These are phyloP conservation scores for Pseudozyma thailandica DNA, from an alignment of 1,284 basidiomycete genomes.

Conservation along the genomic window DNA sequence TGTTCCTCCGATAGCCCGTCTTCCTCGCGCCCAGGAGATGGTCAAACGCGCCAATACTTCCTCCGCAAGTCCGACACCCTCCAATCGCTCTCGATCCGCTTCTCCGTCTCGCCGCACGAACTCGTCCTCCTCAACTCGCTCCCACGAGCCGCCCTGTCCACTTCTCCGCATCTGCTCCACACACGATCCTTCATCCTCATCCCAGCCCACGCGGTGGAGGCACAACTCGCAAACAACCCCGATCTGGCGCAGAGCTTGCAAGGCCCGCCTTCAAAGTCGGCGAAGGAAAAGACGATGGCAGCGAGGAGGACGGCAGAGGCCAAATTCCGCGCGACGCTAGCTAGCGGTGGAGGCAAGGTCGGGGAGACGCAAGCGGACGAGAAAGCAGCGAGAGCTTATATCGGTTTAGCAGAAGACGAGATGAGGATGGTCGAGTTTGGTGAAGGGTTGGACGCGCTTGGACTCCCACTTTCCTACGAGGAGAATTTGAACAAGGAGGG, in stretches of 20 bases:
- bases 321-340: slow-evolving; percentile 36
- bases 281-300: slow-evolving; percentile 30
- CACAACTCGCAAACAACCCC: slow-evolving; percentile 22
- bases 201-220: slow-evolving; percentile 35
- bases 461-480: slow-evolving; percentile 16
- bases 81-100: slow-evolving; percentile 41
- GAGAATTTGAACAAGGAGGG: background rate
- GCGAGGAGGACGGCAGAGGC: slow-evolving; percentile 34
- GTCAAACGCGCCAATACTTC: slow-evolving; percentile 44
- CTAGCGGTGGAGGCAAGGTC: background rate
- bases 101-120: slow-evolving; percentile 29
- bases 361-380: slow-evolving; percentile 50
- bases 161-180: slow-evolving; percentile 50
- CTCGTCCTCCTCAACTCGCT: slow-evolving; percentile 44
- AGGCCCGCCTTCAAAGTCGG: slow-evolving; percentile 34
- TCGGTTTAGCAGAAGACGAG: slow-evolving; percentile 50
- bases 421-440: slow-evolving; percentile 49
- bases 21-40: slow-evolving; percentile 5
- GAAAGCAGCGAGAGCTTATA: slow-evolving; percentile 44
- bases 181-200: slow-evolving; percentile 52
- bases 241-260: slow-evolving; percentile 13
- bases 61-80: slow-evolving; percentile 43
- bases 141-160: slow-evolving; percentile 33
- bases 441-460: slow-evolving; percentile 23
- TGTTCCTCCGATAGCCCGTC: background rate